Evolutionary conservation across 805 yeast genomes (phyloP).

Genomic region (Alloascoidea hylecoeti): DNA sequence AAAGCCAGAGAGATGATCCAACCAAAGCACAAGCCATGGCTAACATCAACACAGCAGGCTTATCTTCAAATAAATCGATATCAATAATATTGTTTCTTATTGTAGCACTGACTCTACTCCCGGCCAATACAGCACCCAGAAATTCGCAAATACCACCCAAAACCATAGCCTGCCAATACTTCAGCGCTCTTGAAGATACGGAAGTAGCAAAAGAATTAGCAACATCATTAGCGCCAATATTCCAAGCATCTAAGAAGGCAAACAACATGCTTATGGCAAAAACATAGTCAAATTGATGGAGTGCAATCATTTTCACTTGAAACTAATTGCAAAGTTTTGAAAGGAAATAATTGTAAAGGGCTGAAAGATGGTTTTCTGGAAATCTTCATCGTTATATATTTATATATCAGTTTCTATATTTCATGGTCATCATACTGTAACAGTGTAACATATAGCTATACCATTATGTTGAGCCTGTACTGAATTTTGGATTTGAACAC

Average conservation of each 20-base stretch:
- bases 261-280: slow-evolving; percentile 57
- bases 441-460: too few species aligned
- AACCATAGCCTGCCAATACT: slow-evolving; percentile 65
- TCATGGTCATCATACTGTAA: too few species aligned
- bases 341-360: too few species aligned
- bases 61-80: slow-evolving; percentile 27
- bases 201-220: slow-evolving; percentile 73
- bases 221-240: slow-evolving; percentile 74
- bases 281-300: slow-evolving; percentile 51
- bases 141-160: slow-evolving; percentile 61
- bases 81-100: slow-evolving; percentile 53
- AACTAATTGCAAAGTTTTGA: too few species aligned
- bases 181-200: slow-evolving; percentile 53
- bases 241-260: slow-evolving; percentile 68
- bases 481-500: too few species aligned
- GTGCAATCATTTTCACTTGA: slow-evolving; percentile 8
- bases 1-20: slow-evolving; percentile 61
- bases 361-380: too few species aligned
- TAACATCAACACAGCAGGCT: slow-evolving; percentile 62
- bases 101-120: slow-evolving; percentile 62
- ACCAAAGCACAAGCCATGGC: slow-evolving; percentile 65
- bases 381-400: too few species aligned
- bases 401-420: too few species aligned
- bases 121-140: slow-evolving; percentile 61
- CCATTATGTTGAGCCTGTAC: too few species aligned